These are phyloP conservation scores for Physaria fendleri DNA, from an alignment of 345 rosid species.

Conservation along the genomic window DNA sequence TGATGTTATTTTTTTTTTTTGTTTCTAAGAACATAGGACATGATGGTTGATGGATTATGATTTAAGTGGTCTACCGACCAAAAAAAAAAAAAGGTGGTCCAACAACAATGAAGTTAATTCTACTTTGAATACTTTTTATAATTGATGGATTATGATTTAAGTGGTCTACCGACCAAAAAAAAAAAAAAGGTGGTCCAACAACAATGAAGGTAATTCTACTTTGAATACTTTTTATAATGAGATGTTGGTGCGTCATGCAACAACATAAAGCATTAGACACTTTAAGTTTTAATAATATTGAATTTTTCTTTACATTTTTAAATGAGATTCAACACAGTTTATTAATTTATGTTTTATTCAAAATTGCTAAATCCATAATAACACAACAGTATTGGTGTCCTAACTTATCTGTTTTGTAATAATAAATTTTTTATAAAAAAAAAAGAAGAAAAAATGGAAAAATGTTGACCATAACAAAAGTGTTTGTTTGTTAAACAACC, in stretches of 20 bases:
- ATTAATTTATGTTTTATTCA: neutral
- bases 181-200: no score
- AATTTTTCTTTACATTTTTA: neutral
- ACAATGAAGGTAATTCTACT: neutral
- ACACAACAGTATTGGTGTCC: slow-evolving; percentile 28
- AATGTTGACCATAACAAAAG: slow-evolving; percentile 14
- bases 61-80: no score
- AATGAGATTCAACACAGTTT: neutral
- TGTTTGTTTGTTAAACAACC: slow-evolving; percentile 30
- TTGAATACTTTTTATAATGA: neutral
- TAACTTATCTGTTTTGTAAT: slow-evolving; percentile 17
- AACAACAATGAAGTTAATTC: neutral
- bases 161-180: no score
- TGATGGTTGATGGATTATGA: neutral
- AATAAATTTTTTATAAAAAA: neutral
- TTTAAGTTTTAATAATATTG: neutral
- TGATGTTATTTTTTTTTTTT: neutral
- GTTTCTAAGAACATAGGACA: no score
- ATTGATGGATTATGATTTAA: neutral
- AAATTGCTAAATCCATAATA: slow-evolving; percentile 18
- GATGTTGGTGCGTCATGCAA: neutral
- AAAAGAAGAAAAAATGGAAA: neutral
- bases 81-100: no score
- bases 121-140: neutral
- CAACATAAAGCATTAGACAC: neutral